Evolutionary conservation across 106 monocot species (phyloP), one percentile per base, ranked within the genome.

Genomic region (Phalaenopsis aphrodite): DNA sequence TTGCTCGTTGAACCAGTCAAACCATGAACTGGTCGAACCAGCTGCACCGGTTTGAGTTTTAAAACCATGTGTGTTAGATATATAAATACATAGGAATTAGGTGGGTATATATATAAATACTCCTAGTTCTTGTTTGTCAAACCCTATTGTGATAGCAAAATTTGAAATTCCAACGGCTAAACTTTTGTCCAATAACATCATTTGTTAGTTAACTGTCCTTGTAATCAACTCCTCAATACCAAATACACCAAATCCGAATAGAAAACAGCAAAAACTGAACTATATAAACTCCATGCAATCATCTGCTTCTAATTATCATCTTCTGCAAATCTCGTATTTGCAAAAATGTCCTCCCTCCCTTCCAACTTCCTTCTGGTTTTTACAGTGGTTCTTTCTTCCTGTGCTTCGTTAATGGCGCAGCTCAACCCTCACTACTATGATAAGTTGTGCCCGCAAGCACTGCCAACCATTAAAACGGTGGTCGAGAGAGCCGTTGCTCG

Each of bases 341-440:
- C 55, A 45, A 6, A 19, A 17, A 79, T 79, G 78, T 61, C 42
- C 78, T 64, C 42, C 57, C 15, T 64, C 6, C 45, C n/a, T 42
- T 79, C 65, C 23, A 5, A 65, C 6, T 21, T 24, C 64, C 2
- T 65, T 21, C 41, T 19, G 45, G 12, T 18, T 79, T 79, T 79
- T 21, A 42, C 42, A 16, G 11, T 65, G 65, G 39, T 65, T 42
- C 18, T 79, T 16, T n/a, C 64, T 64, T 79, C 16, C 21, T 41
- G n/a, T 66, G 16, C 3, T 4, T 23, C 65, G 1, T 42, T 61
- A 19, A 79, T 11, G n/a, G 78, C 78, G 3, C 78, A 79, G 2
- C 58, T 79, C 19, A 79, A 64, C 23, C 78, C 78, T 24, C 5
- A 18, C 41, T 66, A 45, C 65, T 79, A 79, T 10, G 42, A 79